phyloP scores from a whole-genome alignment of 1,139 yeast genomes.

The Hyphopichia pseudoburtonii region DNA sequence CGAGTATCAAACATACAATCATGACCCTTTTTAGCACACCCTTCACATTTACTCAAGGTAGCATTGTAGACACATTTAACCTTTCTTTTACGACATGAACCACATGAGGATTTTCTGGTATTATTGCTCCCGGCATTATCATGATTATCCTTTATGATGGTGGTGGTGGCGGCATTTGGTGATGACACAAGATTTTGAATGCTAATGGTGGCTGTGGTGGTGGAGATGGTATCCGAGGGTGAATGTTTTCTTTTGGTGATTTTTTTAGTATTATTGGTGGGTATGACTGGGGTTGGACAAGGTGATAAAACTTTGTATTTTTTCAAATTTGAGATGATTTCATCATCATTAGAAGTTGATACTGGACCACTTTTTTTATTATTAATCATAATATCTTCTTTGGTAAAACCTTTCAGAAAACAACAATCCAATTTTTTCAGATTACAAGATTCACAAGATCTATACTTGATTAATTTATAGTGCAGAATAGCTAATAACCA shows the following conservation, averaged over 20 bases:
- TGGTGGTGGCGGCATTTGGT: not conserved
- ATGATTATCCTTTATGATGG: not conserved
- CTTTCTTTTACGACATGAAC: conserved; percentile 38
- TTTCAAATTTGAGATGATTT: not conserved
- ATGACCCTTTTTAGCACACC: conserved; percentile 35
- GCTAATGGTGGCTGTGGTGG: conserved; percentile 1
- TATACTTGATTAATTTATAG: conserved; percentile 47
- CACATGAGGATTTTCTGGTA: conserved; percentile 34
- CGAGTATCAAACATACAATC: conserved; percentile 31
- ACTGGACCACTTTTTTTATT: conserved; percentile 19
- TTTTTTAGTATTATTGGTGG: not conserved
- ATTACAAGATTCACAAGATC: conserved; percentile 50
- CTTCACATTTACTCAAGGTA: conserved; percentile 32
- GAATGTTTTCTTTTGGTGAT: not conserved
- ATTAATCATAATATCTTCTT: conserved; percentile 48
- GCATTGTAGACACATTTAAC: conserved; percentile 36
- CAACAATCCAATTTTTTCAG: conserved; percentile 44
- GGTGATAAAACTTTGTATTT: conserved; percentile 2
- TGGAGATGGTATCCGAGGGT: not conserved
- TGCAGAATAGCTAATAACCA: conserved; percentile 19
- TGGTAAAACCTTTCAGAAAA: conserved; percentile 60
- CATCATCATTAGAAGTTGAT: conserved; percentile 7
- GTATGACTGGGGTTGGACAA: not conserved
- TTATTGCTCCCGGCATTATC: not conserved
- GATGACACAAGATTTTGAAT: too few relatives aligned